A percentile compares a stretch with the other conserved stretches of the same genome.
Conservation (phyloP, 2,329 filamentous ascomycete species). For the Penicillium sp. region DNA sequence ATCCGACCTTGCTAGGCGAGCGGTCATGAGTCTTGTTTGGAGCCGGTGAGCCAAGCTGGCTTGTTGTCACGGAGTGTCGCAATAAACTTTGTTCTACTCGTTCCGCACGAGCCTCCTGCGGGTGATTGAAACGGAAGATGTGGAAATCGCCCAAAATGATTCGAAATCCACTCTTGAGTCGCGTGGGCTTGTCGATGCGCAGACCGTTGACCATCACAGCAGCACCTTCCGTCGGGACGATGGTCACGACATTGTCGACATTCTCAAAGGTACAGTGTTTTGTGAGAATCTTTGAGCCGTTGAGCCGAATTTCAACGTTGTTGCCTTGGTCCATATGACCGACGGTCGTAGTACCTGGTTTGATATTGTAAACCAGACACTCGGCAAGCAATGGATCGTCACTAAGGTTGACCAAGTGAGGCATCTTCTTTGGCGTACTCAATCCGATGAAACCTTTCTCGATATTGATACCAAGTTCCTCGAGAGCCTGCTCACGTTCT, state of each 20-base stretch:
- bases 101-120: slow-evolving; percentile 91
- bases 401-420: slow-evolving; percentile 97
- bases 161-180: slow-evolving; percentile 87
- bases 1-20: slow-evolving; percentile 74
- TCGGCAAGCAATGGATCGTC: slow-evolving; percentile 91
- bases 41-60: slow-evolving; percentile 65
- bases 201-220: slow-evolving; percentile 98
- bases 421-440: slow-evolving; percentile 98
- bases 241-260: slow-evolving; percentile 85
- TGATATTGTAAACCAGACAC: slow-evolving; percentile 96
- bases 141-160: slow-evolving; percentile 98
- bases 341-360: slow-evolving; percentile 90
- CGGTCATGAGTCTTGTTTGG: slow-evolving; percentile 72
- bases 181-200: slow-evolving; percentile 80
- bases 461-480: slow-evolving; percentile 97
- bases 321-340: slow-evolving; percentile 88
- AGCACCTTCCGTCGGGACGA: slow-evolving; percentile 86
- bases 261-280: slow-evolving; percentile 97
- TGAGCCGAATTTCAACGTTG: slow-evolving; percentile 85
- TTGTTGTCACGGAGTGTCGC: slow-evolving; percentile 73
- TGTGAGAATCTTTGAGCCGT: slow-evolving; percentile 87
- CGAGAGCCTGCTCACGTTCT: slow-evolving; percentile 89
- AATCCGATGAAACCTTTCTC: slow-evolving; percentile 97
- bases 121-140: slow-evolving; percentile 98
- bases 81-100: slow-evolving; percentile 84